Evolutionary conservation across 2,329 filamentous ascomycete genomes (phyloP).

Genomic region (Xylaria sp.): DNA sequence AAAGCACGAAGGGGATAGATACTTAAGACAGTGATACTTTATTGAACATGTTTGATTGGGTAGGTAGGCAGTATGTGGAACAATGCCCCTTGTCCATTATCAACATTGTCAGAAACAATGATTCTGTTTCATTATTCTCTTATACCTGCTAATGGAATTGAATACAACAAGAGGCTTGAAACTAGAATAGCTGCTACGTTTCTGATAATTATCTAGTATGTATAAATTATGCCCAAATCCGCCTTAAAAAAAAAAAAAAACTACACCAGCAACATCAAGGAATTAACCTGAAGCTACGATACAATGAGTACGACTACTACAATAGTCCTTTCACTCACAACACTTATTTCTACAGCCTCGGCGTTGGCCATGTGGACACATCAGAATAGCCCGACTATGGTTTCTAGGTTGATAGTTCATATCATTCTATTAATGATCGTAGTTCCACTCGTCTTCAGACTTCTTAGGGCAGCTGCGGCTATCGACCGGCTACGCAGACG

Average conservation of each 20-base stretch:
- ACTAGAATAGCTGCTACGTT: not conserved
- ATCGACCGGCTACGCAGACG: not conserved
- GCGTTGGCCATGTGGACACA: not conserved
- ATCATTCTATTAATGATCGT: not conserved
- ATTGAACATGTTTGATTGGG: not conserved
- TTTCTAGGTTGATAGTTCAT: not conserved
- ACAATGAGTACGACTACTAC: not conserved
- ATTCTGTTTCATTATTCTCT: too few species aligned
- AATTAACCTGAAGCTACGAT: not conserved
- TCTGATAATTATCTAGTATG: not conserved
- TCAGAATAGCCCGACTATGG: not conserved
- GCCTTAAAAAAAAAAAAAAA: too few species aligned
- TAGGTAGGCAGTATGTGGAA: not conserved
- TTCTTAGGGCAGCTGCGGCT: not conserved
- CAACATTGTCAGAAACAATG: too few species aligned
- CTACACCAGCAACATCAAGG: not conserved
- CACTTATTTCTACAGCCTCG: not conserved
- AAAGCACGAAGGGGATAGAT: not conserved
- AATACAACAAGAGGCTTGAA: not conserved
- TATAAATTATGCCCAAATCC: not conserved
- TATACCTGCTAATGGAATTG: too few species aligned
- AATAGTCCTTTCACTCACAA: not conserved
- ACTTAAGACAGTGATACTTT: not conserved
- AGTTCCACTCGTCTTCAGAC: not conserved
- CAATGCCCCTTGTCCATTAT: not conserved